Evolutionary conservation across 106 monocot genomes (phyloP), one percentile per base, ranked within the genome.

Genomic region (Cymbidium sinense): DNA sequence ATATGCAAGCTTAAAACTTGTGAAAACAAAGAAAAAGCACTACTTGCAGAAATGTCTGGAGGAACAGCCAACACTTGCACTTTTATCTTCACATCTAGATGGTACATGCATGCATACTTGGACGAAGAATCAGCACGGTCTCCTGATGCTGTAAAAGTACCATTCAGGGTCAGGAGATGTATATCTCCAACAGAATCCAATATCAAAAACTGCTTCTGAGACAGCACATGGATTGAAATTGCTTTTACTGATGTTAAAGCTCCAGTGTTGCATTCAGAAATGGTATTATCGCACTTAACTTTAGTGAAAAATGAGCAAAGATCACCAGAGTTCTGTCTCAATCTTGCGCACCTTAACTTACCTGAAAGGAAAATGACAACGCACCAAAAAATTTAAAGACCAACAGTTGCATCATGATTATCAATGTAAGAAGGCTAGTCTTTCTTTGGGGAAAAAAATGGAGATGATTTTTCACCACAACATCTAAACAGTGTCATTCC

Each of bases 101-200:
- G 78, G 34, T 70, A 70, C 23, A 86, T 51, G 34, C 54, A 23
- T 71, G 81, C 58, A 78, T 50, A 74, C 82, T 78, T 65, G 61
- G 83, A 78, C 43, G 77, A 47, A 77, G 18, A 67, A 31, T 77
- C 31, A 78, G 15, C 65, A n/a, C 19, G 64, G 27, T 29, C 30
- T 76, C 86, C 84, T 76, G 80, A 79, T 51, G 62, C 27, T 69
- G 55, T 43, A 21, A 43, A 70, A 77, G 65, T 82, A 76, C 64
- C 81, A 64, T 37, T 74, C 74, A 88, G 35, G 76, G 44, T 83
- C 55, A 94, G 77, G 39, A 94, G 77, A 81, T 96, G 93, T 36
- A 96, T 18, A 85, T 87, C 83, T 75, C 96, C 96, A 84, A 75
- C 33, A 34, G 91, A 91, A 81, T 96, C 93, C 81, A 96, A 81